These are phyloP conservation scores for Mycena albidolilacea DNA, from an alignment of 768 basidiomycete genomes.

Conservation along the genomic window DNA sequence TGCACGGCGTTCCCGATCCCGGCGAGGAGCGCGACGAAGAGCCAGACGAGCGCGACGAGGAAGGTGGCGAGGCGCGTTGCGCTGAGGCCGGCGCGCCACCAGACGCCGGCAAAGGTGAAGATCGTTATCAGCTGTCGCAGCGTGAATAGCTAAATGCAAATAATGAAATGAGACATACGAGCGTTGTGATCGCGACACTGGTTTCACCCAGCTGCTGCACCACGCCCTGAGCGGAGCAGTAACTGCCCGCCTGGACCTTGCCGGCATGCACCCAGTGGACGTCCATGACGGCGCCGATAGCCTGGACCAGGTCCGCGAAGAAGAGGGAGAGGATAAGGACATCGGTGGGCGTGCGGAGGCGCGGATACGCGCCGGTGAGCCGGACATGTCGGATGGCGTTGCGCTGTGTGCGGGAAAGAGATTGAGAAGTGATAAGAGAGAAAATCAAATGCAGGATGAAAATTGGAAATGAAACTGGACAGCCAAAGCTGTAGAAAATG, in stretches of 20 bases:
- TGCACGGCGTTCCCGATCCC: constrained; percentile 47
- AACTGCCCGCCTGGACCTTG: constrained; percentile 49
- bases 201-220: constrained; percentile 61
- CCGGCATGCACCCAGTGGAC: constrained; percentile 54
- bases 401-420: constrained; percentile 35
- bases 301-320: constrained; percentile 55
- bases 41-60: constrained; percentile 51
- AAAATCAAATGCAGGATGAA: too few relatives aligned
- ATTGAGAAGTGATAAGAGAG: too few relatives aligned
- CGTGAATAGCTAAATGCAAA: neutral
- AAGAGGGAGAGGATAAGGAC: constrained; percentile 54
- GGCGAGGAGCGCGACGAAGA: constrained; percentile 53
- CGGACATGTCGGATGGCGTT: constrained; percentile 48
- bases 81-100: constrained; percentile 48
- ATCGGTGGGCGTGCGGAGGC: constrained; percentile 56
- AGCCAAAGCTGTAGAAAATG: neutral
- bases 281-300: constrained; percentile 54
- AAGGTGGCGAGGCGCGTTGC: constrained; percentile 45
- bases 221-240: constrained; percentile 57
- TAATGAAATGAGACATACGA: constrained; percentile 46
- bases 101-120: constrained; percentile 59
- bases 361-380: constrained; percentile 39
- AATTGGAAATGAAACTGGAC: neutral
- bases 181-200: constrained; percentile 57
- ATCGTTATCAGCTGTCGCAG: constrained; percentile 51